Conservation (phyloP, 176 grass and related monocot species). For the Luzula sylvatica region DNA sequence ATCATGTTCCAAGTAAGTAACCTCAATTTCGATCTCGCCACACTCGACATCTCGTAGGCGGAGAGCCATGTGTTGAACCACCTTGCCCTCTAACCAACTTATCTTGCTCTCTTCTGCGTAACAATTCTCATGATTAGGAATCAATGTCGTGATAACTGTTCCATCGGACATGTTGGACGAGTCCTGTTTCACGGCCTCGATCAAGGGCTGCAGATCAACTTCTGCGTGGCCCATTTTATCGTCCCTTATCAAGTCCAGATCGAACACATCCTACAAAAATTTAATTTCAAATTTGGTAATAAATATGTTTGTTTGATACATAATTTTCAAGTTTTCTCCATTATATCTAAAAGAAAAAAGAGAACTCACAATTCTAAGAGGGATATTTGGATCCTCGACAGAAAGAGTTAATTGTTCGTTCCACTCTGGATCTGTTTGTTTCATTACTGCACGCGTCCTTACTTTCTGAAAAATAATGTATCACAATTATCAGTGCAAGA, state of each 20-base stretch:
- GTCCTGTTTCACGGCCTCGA: conserved; percentile 39
- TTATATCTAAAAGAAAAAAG: neutral
- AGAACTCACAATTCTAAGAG: conserved; percentile 26
- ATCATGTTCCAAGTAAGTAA: conserved; percentile 49
- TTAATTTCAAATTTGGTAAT: neutral
- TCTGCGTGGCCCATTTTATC: conserved; percentile 72
- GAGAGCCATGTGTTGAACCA: conserved; percentile 43
- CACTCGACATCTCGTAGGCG: conserved; percentile 33
- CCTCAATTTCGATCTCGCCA: conserved; percentile 45
- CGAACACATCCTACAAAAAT: conserved; percentile 47
- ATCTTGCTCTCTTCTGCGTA: conserved; percentile 58
- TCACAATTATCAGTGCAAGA: neutral
- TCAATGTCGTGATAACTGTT: conserved; percentile 35
- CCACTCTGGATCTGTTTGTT: conserved; percentile 29
- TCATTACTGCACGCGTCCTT: conserved; percentile 25
- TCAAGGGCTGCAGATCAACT: conserved; percentile 38
- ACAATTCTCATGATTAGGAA: conserved; percentile 31
- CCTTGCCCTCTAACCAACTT: conserved; percentile 36
- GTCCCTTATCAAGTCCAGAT: conserved; percentile 61
- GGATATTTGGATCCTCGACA: conserved; percentile 24
- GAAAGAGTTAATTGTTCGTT: conserved; percentile 35
- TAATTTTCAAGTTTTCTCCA: neutral
- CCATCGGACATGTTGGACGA: conserved; percentile 36
- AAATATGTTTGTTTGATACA: neutral
- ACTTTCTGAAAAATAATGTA: conserved; percentile 20